Base-by-base conservation (phyloP, 2,329 filamentous ascomycete genomes). In the Plenodomus biglobosus region DNA sequence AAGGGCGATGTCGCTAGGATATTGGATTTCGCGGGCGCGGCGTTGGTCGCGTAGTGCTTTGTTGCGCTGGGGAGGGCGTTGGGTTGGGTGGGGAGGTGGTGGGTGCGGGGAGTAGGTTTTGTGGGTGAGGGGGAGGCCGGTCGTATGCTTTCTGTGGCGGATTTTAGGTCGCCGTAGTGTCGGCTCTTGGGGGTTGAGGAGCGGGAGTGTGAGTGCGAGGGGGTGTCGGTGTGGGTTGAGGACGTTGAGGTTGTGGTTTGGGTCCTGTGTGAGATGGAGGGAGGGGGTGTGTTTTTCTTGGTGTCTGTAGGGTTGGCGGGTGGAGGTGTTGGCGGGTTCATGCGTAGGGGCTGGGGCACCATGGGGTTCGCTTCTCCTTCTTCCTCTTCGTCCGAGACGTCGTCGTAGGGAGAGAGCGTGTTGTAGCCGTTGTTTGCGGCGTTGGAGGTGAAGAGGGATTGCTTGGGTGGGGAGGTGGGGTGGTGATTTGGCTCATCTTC, bases 91-190 rank as follows among this genome's bases (percentile, higher is more conserved):
- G 27, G 8, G 27, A 15, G 13, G 7, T 32, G 6, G 8, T 32
- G 6, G 16, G 46, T 50, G n/a, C 50, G 49, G 44, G 56, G 48
- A 3, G 48, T 50, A 8, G 46, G 41, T 30, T 67, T 69, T 4
- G 54, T 66, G 0, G 62, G 62, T 1, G 62, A 63, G 35, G 62
- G 58, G 13, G 61, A 53, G 20, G 62, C 58, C 17, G 60, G 66
- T 21, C 53, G 48, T 32, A 53, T 58, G 18, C 69, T 62, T 7
- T 66, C 58, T 3, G 68, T 73, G 1, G 76, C 76, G 3, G 74
- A 68, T 38, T 72, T 70, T 8, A 79, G 69, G 51, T 78, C 75
- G 22, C 76, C 76, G 55, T 79, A 79, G 59, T 74, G 76, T 19
- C 72, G 72, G 35, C 66, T 58, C 49, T 76, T 76, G 3, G 75